A percentile compares a stretch with the other conserved stretches of the same genome.
Evolutionary conservation across 2,329 filamentous ascomycete genomes (phyloP).

Genomic region (Diplocarpon rosae): DNA sequence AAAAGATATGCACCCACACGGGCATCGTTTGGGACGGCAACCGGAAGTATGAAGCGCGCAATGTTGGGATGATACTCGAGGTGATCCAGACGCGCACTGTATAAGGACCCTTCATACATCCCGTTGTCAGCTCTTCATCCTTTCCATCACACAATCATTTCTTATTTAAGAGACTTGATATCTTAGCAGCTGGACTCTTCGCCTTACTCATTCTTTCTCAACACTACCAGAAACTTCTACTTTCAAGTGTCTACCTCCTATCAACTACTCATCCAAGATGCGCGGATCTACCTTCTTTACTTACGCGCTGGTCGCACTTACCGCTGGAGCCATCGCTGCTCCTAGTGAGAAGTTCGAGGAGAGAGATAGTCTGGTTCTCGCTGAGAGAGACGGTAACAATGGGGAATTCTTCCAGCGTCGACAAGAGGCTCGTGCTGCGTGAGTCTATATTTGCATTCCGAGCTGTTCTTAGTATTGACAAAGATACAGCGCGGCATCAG

Average conservation of each 20-base stretch:
- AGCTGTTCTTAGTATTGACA: too few relatives aligned
- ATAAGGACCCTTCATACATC: too few relatives aligned
- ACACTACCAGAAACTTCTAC: too few relatives aligned
- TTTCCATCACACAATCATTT: too few relatives aligned
- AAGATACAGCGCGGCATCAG: too few relatives aligned
- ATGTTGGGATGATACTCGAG: neutral
- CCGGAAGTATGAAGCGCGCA: neutral
- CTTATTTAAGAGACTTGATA: too few relatives aligned
- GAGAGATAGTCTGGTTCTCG: slow-evolving; percentile 2
- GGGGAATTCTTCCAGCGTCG: slow-evolving; percentile 3
- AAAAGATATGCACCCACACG: neutral
- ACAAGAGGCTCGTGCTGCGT: neutral
- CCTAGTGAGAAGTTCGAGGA: slow-evolving; percentile 5
- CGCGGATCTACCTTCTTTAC: slow-evolving; percentile 13
- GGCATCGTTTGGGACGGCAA: neutral
- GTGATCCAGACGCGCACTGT: too few relatives aligned
- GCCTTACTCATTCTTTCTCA: too few relatives aligned
- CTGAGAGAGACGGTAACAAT: slow-evolving; percentile 1
- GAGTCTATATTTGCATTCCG: too few relatives aligned
- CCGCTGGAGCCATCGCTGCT: slow-evolving; percentile 6
- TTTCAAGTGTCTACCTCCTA: neutral
- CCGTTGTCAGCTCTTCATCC: too few relatives aligned
- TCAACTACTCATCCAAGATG: slow-evolving; percentile 9
- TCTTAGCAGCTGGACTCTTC: too few relatives aligned
- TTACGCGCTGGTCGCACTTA: slow-evolving; percentile 15